phyloP scores from a whole-genome alignment of 2,329 filamentous ascomycete genomes.

The Neodidymelliopsis sp. region DNA sequence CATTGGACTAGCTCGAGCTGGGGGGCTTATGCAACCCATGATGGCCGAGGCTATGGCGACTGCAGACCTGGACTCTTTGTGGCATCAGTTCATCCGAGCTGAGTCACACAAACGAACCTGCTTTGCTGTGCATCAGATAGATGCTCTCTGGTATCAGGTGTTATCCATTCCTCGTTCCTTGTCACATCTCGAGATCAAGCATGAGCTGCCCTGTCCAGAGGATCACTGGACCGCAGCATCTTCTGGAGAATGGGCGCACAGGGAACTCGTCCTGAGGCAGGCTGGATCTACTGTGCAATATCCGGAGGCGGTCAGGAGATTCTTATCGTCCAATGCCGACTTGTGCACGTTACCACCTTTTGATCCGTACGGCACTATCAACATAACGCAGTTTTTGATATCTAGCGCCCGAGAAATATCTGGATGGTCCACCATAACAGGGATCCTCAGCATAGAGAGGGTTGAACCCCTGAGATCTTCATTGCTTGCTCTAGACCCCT shows the following conservation, averaged over 20 bases:
- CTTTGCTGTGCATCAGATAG: conserved; percentile 31
- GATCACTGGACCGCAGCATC: conserved; percentile 27
- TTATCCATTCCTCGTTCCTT: conserved; percentile 31
- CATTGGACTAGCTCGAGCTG: conserved; percentile 26
- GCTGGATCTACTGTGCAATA: conserved; percentile 20
- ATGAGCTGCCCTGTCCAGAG: conserved; percentile 29
- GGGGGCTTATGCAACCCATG: conserved; percentile 26
- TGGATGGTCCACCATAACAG: conserved; percentile 35
- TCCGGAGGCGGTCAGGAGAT: conserved; percentile 22
- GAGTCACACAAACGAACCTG: conserved; percentile 27
- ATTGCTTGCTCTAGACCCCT: conserved; percentile 23
- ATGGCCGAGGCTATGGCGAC: conserved; percentile 11
- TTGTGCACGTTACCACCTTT: conserved; percentile 23
- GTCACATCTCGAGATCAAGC: conserved; percentile 35
- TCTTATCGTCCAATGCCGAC: conserved; percentile 23
- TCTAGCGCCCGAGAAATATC: conserved; percentile 35
- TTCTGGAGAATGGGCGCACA: conserved; percentile 26
- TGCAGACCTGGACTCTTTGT: conserved; percentile 24
- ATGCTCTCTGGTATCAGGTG: conserved; percentile 33
- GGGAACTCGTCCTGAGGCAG: conserved; percentile 18
- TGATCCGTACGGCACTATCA: conserved; percentile 32
- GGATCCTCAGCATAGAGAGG: conserved; percentile 31
- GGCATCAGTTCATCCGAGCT: conserved; percentile 20
- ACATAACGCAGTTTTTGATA: conserved; percentile 32
- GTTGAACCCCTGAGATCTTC: conserved; percentile 26